Conservation (phyloP, 768 basidiomycete genomes). For the Megacollybia marginata region DNA sequence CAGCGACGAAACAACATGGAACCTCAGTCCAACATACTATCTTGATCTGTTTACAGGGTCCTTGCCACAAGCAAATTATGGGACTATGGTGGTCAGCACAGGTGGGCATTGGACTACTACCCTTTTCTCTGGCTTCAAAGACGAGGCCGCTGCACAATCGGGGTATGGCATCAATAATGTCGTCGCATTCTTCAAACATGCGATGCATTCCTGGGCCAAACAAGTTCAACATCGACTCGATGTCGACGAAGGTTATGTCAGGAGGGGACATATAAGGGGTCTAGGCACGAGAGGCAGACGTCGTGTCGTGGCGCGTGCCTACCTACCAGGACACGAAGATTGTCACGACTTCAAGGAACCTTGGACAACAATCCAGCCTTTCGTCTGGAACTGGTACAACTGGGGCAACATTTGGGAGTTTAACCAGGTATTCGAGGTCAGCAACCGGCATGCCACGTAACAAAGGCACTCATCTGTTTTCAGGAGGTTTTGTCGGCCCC, state of each 20-base stretch:
- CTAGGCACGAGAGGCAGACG: constrained; percentile 27
- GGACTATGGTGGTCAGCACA: constrained; percentile 56
- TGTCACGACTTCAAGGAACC: constrained; percentile 43
- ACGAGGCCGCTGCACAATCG: constrained; percentile 20
- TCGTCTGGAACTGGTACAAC: constrained; percentile 45
- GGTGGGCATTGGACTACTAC: constrained; percentile 37
- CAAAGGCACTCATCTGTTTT: not conserved
- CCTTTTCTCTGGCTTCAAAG: not conserved
- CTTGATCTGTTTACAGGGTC: constrained; percentile 40
- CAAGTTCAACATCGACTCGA: constrained; percentile 40
- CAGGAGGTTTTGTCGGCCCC: not conserved
- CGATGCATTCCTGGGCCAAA: constrained; percentile 48
- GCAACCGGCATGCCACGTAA: not conserved
- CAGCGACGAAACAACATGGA: constrained; percentile 50
- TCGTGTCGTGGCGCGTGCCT: constrained; percentile 42
- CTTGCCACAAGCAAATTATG: constrained; percentile 37
- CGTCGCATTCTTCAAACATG: constrained; percentile 49
- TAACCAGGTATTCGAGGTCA: constrained; percentile 56
- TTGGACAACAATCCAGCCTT: constrained; percentile 38
- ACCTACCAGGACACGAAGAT: constrained; percentile 60
- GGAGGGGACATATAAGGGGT: constrained; percentile 16
- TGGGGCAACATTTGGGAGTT: constrained; percentile 56
- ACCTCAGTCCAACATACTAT: constrained; percentile 46
- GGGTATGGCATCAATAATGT: constrained; percentile 45
- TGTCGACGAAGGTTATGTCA: constrained; percentile 16